phyloP scores from a whole-genome alignment of 2,329 filamentous ascomycete genomes.

The Aspergillus unguis region DNA sequence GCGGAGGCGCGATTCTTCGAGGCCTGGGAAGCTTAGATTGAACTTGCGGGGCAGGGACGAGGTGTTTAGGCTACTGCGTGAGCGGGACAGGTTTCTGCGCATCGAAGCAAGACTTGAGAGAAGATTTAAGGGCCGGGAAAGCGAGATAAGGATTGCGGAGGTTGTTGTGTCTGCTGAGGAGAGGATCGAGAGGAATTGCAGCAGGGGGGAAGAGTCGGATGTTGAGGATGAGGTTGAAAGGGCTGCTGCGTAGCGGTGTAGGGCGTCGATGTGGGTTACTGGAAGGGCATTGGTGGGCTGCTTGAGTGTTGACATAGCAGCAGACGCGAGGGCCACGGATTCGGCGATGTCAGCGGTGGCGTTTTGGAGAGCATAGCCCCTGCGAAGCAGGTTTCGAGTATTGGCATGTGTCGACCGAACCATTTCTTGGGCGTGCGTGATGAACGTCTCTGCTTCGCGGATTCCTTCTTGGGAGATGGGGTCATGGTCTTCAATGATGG shows the following conservation, averaged over 20 bases:
- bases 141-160: slow-evolving; percentile 72
- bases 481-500: slow-evolving; percentile 81
- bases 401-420: slow-evolving; percentile 80
- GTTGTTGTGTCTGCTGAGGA: slow-evolving; percentile 80
- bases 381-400: slow-evolving; percentile 75
- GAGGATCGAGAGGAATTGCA: slow-evolving; percentile 70
- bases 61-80: slow-evolving; percentile 70
- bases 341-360: slow-evolving; percentile 51
- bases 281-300: slow-evolving; percentile 62
- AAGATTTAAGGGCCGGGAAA: slow-evolving; percentile 77
- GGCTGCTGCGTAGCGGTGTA: slow-evolving; percentile 68
- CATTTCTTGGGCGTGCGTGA: slow-evolving; percentile 85
- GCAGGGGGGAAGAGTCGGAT: slow-evolving; percentile 67
- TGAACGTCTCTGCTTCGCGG: slow-evolving; percentile 87
- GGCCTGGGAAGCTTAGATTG: slow-evolving; percentile 45
- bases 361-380: slow-evolving; percentile 70
- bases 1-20: slow-evolving; percentile 83
- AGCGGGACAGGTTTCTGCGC: slow-evolving; percentile 69
- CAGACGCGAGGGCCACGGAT: slow-evolving; percentile 41
- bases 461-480: slow-evolving; percentile 69
- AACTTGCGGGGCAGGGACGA: slow-evolving; percentile 46
- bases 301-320: slow-evolving; percentile 50
- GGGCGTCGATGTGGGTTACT: slow-evolving; percentile 62
- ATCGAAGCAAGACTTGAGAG: slow-evolving; percentile 65
- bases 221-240: slow-evolving; percentile 58